Evolutionary conservation across 2,329 filamentous ascomycete species (phyloP), one percentile per base, ranked within the genome.

Genomic region (Apiospora saccharicola): DNA sequence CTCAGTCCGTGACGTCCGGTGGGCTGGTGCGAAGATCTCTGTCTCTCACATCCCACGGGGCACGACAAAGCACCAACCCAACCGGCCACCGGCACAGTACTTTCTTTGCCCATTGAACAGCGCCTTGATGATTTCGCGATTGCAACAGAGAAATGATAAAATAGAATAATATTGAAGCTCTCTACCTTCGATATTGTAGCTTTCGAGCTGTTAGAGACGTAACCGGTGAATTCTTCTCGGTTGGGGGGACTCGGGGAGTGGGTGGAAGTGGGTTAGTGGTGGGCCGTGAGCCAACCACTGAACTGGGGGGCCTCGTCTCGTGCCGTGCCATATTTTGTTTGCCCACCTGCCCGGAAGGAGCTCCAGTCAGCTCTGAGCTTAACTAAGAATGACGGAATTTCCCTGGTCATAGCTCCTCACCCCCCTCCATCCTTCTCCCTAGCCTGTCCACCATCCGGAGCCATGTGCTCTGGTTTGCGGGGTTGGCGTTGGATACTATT

Each of bases 401-500:
- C 10, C 34, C 19, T 64, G 57, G 57, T n/a, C 57, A 64, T 64
- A 64, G 57, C 57, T 24, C 47, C n/a, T 24, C n/a, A 7, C 26
- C 53, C 53, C 30, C 53, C 53, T 37, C 19, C 53, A 49, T n/a
- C 46, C 46, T n/a, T n/a, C 46, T n/a, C 46, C 46, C 10, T 49
- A 49, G 46, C 24, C n/a, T 26, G n/a, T 10, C 24, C 49, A 51
- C n/a, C 49, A 51, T 41, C 30, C 34, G 6, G 41, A 64, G 57
- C 57, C 57, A 64, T 64, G 57, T 64, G 57, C 34, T 64, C 57
- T 41, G 19, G 34, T 64, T 64, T 64, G 57, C 57, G 57, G 57
- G 57, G 57, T 64, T 64, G 57, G 57, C 57, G 57, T 41, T 12
- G 34, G 19, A 13, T 64, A n/a, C 57, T 41, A 64, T 19, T 61